Evolutionary conservation across 176 grass and related monocot genomes (phyloP).

Genomic region (Avena insularis): DNA sequence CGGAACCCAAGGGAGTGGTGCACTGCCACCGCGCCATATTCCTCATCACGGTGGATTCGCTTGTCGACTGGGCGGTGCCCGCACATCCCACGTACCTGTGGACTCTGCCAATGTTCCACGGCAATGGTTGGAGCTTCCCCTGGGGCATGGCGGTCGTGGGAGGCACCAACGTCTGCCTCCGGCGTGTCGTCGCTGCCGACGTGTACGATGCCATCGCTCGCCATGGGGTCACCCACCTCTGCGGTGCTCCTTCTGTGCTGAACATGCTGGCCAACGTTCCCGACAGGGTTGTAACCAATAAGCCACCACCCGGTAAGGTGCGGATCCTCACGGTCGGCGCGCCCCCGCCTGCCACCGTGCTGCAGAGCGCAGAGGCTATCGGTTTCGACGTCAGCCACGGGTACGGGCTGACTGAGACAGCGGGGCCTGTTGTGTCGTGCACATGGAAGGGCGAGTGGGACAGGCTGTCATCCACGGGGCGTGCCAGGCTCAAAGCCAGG

Average conservation of each 20-base stretch:
- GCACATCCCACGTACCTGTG: constrained; percentile 71
- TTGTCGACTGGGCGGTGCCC: constrained; percentile 67
- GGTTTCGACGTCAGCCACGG: constrained; percentile 76
- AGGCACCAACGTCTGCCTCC: no score
- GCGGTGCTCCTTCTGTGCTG: constrained; percentile 78
- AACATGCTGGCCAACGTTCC: constrained; percentile 83
- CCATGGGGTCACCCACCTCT: constrained; percentile 67
- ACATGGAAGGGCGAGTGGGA: constrained; percentile 73
- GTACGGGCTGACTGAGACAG: constrained; percentile 59
- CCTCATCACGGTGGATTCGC: constrained; percentile 55
- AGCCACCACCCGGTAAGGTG: constrained; percentile 51
- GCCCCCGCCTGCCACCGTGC: constrained; percentile 67
- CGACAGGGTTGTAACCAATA: constrained; percentile 2
- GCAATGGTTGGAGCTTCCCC: constrained; percentile 85
- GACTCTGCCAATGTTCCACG: constrained; percentile 94
- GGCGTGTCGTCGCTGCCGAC: constrained; percentile 55
- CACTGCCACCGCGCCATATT: constrained; percentile 83
- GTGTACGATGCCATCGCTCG: constrained; percentile 54
- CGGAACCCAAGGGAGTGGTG: constrained; percentile 81
- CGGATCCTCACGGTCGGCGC: constrained; percentile 67
- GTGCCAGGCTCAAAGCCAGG: constrained; percentile 66
- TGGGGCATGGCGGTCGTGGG: constrained; percentile 76
- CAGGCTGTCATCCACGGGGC: constrained; percentile 50
- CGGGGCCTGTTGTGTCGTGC: background rate
- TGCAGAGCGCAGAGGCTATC: constrained; percentile 56